Evolutionary conservation across 2,329 filamentous ascomycete genomes (phyloP).

Genomic region (Colletotrichum cuscutae): DNA sequence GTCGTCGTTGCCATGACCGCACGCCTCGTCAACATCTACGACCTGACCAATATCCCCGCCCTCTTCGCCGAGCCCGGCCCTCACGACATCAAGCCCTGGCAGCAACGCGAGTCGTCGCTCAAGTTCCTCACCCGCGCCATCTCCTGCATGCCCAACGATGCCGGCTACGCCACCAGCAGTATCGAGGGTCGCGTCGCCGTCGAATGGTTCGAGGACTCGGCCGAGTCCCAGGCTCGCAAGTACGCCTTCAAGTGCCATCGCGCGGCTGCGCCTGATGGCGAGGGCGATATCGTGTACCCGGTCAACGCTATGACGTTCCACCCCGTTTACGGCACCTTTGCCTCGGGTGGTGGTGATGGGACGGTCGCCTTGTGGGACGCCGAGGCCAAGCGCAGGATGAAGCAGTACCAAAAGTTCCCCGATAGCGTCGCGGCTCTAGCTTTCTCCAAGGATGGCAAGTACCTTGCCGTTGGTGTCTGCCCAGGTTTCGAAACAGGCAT

Average conservation of each 20-base stretch:
- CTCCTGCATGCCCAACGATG: conserved; percentile 95
- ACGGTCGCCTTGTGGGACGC: conserved; percentile 95
- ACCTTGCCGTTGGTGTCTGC: conserved; percentile 82
- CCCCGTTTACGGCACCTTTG: conserved; percentile 84
- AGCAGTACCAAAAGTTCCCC: conserved; percentile 87
- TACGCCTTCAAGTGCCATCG: conserved; percentile 99
- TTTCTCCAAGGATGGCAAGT: conserved; percentile 82
- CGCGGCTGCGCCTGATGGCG: conserved; percentile 71
- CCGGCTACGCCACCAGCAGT: conserved; percentile 89
- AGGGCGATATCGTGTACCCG: conserved; percentile 86
- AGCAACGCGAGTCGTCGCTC: conserved; percentile 90
- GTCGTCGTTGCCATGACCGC: conserved; percentile 96
- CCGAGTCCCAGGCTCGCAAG: conserved; percentile 89
- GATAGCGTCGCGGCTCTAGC: conserved; percentile 81
- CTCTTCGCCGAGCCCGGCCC: conserved; percentile 62
- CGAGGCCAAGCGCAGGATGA: conserved; percentile 87
- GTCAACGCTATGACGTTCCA: conserved; percentile 93
- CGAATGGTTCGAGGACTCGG: conserved; percentile 94
- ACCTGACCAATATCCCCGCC: conserved; percentile 74
- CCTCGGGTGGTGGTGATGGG: conserved; percentile 88
- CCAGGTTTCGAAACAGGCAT: conserved; percentile 90
- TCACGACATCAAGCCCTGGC: conserved; percentile 79
- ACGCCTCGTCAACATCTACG: conserved; percentile 94
- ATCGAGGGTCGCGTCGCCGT: conserved; percentile 97
- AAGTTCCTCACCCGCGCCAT: conserved; percentile 96